Base-by-base conservation (phyloP, 2,329 filamentous ascomycete species). In the Xylaria sp. region DNA sequence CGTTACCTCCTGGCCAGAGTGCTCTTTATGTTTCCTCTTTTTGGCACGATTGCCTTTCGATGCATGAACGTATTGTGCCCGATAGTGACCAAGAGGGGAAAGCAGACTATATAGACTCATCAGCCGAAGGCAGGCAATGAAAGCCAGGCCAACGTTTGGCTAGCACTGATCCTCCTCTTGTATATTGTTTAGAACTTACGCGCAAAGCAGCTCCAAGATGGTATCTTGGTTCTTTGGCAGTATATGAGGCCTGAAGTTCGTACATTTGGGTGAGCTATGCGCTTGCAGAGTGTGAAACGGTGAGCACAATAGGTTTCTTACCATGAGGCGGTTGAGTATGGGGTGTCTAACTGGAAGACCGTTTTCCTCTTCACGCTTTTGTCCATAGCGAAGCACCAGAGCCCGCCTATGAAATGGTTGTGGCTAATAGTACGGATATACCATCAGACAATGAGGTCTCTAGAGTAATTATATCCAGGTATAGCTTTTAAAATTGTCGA, bases 151-250 rank as follows among this genome's bases (percentile, higher is more conserved):
- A 6, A 35, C 11, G 40, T 17, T 17, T 47, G n/a, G 42, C 31
- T 28, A 23, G 4, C 23, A 21, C 6, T 12, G 15, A 15, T 14
- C 15, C 2, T 17, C 17, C 19, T 15, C 25, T 3, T 12, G 12
- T 23, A 33, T 37, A 8, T 9, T 37, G 11, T n/a, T 28, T 11
- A 3, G 15, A 21, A 76, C 78, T 69, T 81, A 91, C 89, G 80
- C 84, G 83, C 85, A 90, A 4, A 91, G 79, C 51, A 92, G 78
- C 65, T 91, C 87, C 9, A 91, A 72, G 38, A 91, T 88, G 3
- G 82, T 80, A 54, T 88, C 83, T 74, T 91, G 87, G 55, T 90
- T 81, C 51, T 85, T 78, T 17, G 77, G 72, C 1, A 80, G 78
- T 45, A 90, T 81, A 43, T 81, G 75, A 7, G 89, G 89, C 88